These are phyloP conservation scores for Coemansia sp. DNA, from an alignment of 371 early-diverging fungal species.

Conservation along the genomic window DNA sequence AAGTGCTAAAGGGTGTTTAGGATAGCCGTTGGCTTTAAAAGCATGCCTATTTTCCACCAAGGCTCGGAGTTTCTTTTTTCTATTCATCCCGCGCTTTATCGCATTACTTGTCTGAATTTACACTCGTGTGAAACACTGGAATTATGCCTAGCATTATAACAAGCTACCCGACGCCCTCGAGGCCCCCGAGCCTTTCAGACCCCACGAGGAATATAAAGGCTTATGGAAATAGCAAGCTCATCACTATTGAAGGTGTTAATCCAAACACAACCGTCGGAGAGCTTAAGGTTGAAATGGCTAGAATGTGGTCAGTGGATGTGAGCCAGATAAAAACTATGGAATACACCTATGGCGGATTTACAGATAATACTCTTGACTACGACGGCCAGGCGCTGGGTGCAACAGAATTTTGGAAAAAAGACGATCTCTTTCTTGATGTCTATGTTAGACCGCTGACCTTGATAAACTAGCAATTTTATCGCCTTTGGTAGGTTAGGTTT, in stretches of 20 bases:
- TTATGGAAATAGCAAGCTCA: no score
- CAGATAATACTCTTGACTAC: background rate
- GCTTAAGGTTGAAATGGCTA: background rate
- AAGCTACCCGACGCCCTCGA: no score
- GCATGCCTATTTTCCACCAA: no score
- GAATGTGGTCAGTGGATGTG: background rate
- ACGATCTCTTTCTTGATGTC: background rate
- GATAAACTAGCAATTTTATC: background rate
- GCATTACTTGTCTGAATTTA: no score
- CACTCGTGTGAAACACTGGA: no score
- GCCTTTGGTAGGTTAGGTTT: no score
- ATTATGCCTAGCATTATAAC: no score
- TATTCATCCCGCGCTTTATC: no score
- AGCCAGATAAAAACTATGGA: background rate
- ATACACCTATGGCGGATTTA: background rate
- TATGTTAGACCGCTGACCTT: background rate
- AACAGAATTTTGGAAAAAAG: background rate
- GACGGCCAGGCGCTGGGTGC: background rate
- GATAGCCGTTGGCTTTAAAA: no score
- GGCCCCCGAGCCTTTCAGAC: no score
- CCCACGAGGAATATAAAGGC: background rate
- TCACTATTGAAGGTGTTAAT: background rate
- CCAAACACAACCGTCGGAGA: background rate
- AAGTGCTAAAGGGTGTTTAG: no score
- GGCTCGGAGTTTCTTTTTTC: no score